These are phyloP conservation scores for Fagopyrum homotropicum DNA, from an alignment of 148 eudicot genomes.

Conservation along the genomic window DNA sequence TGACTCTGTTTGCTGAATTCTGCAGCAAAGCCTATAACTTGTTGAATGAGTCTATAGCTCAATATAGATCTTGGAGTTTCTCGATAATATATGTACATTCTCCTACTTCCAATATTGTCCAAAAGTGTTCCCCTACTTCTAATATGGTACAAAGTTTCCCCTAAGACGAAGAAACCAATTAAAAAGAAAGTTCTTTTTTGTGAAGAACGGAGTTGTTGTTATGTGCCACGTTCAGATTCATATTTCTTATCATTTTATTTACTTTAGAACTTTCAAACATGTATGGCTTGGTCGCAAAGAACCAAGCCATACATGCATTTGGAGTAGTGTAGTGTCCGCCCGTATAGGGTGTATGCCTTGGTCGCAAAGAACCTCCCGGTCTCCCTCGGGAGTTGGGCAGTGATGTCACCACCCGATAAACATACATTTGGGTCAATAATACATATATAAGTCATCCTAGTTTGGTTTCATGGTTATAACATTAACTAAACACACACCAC, in stretches of 20 bases:
- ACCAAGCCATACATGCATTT: too few species aligned
- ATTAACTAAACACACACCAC: too few species aligned
- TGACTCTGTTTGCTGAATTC: neutral
- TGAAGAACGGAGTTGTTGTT: slow-evolving; percentile 72
- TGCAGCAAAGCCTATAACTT: slow-evolving; percentile 77
- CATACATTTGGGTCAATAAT: too few species aligned
- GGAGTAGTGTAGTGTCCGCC: too few species aligned
- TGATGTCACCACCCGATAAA: too few species aligned
- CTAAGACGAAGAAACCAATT: slow-evolving; percentile 65
- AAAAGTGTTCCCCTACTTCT: neutral
- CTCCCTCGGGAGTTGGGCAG: too few species aligned
- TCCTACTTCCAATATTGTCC: neutral
- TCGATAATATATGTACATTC: slow-evolving; percentile 62
- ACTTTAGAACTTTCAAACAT: neutral
- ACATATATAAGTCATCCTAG: too few species aligned
- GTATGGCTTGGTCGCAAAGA: too few species aligned
- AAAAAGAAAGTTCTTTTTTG: slow-evolving; percentile 72
- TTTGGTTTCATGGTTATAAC: too few species aligned
- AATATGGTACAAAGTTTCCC: slow-evolving; percentile 6
- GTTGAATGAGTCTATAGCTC: slow-evolving; percentile 69
- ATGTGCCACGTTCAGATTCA: slow-evolving; percentile 77
- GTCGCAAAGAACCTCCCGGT: too few species aligned
- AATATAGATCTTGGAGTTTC: slow-evolving; percentile 80
- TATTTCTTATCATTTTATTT: neutral
- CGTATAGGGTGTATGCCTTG: too few species aligned